These are phyloP conservation scores for Tirmania nivea DNA, from an alignment of 495 filamentous ascomycete species.

Conservation along the genomic window DNA sequence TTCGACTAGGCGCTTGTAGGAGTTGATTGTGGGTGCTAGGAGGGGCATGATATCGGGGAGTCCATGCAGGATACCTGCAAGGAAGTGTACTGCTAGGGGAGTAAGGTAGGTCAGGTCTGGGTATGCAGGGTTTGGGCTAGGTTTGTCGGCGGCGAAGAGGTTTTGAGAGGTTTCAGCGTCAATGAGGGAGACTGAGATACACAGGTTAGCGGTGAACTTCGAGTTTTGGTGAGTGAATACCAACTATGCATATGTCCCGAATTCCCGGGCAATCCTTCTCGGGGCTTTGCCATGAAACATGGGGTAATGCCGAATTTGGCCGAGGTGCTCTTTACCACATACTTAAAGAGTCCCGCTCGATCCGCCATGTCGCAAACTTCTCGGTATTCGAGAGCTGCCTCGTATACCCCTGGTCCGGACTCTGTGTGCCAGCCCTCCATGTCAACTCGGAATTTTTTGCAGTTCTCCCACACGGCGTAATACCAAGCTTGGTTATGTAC, in stretches of 20 bases:
- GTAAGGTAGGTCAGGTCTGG: constrained; percentile 59
- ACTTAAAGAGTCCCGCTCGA: constrained; percentile 81
- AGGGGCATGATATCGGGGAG: constrained; percentile 91
- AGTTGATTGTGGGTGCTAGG: constrained; percentile 83
- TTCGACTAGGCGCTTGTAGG: constrained; percentile 91
- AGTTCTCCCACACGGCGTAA: constrained; percentile 72
- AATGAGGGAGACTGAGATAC: constrained; percentile 40
- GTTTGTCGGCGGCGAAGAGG: constrained; percentile 48
- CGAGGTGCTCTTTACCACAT: constrained; percentile 61
- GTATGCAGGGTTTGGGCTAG: constrained; percentile 46
- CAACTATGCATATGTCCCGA: constrained; percentile 70
- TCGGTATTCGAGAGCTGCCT: constrained; percentile 76
- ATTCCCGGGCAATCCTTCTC: constrained; percentile 73
- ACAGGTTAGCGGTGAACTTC: background rate
- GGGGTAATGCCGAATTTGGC: constrained; percentile 77
- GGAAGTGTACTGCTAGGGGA: constrained; percentile 76
- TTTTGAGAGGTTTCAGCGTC: constrained; percentile 44
- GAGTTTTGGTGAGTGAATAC: background rate
- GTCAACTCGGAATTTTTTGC: constrained; percentile 50
- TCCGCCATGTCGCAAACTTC: constrained; percentile 78
- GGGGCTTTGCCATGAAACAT: constrained; percentile 98
- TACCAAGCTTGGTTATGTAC: constrained; percentile 75
- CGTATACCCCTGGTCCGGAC: constrained; percentile 84
- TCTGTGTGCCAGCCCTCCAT: constrained; percentile 98
- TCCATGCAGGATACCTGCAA: constrained; percentile 72